phyloP scores from a whole-genome alignment of 192 early-diverging fungal species.

The Lobosporangium transversale region DNA sequence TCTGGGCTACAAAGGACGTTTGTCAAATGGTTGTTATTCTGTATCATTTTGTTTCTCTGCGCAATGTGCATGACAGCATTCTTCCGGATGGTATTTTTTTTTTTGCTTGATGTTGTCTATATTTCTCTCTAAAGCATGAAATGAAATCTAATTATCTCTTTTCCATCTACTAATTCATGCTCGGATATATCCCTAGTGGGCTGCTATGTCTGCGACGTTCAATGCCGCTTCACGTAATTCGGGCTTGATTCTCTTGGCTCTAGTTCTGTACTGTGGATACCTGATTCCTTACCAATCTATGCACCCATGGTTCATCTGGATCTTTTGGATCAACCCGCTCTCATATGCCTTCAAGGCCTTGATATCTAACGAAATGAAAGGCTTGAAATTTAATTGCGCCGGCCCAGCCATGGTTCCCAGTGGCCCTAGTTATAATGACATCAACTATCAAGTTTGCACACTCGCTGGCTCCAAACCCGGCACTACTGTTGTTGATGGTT shows the following conservation, averaged over 20 bases:
- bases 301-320: slow-evolving; percentile 72
- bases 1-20: slow-evolving; percentile 60
- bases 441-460: slow-evolving; percentile 65
- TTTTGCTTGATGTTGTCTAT: not conserved
- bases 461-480: slow-evolving; percentile 69
- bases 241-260: slow-evolving; percentile 61
- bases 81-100: slow-evolving; percentile 59
- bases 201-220: slow-evolving; percentile 59
- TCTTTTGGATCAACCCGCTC: slow-evolving; percentile 73
- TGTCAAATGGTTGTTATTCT: slow-evolving; percentile 67
- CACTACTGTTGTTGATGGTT: slow-evolving; percentile 63
- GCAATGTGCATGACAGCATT: slow-evolving; percentile 67
- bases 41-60: slow-evolving; percentile 62
- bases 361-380: slow-evolving; percentile 70
- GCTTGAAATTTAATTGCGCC: slow-evolving; percentile 56
- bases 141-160: not conserved
- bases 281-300: slow-evolving; percentile 67
- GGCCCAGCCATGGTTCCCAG: slow-evolving; percentile 34
- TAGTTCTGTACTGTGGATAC: slow-evolving; percentile 69
- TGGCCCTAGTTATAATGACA: slow-evolving; percentile 49
- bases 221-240: slow-evolving; percentile 63
- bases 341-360: slow-evolving; percentile 68
- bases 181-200: slow-evolving; percentile 52
- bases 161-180: too few species aligned
- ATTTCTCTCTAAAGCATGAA: not conserved